Percentiles rank a stretch among this genome's conserved stretches.
Conservation (phyloP, 257 asterid species). For the Gentiana straminea region DNA sequence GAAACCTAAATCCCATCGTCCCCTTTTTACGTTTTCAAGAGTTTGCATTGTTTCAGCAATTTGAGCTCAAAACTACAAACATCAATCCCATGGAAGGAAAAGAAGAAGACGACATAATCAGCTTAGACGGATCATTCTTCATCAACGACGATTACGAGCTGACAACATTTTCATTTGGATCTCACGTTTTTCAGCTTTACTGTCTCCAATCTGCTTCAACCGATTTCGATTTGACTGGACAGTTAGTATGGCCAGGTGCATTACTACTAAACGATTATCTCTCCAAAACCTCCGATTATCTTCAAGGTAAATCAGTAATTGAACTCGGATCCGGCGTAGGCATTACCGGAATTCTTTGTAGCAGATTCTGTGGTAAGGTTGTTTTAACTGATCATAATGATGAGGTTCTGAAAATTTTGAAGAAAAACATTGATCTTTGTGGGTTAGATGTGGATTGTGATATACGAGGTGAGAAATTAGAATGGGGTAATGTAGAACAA, state of each 20-base stretch:
- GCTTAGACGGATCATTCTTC: slow-evolving; percentile 78
- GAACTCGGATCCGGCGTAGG: slow-evolving; percentile 98
- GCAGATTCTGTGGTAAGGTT: slow-evolving; percentile 69
- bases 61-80: neutral
- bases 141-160: slow-evolving; percentile 71
- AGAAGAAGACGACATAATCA: slow-evolving; percentile 57
- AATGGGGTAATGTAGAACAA: slow-evolving; percentile 85
- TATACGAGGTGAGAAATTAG: slow-evolving; percentile 60
- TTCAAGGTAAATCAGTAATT: slow-evolving; percentile 59
- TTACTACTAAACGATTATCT: slow-evolving; percentile 68
- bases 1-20: neutral
- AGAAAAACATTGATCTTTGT: slow-evolving; percentile 56
- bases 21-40: neutral
- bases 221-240: slow-evolving; percentile 94
- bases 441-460: slow-evolving; percentile 23
- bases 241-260: slow-evolving; percentile 98
- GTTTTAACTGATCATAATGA: slow-evolving; percentile 85
- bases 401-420: slow-evolving; percentile 88
- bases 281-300: slow-evolving; percentile 47
- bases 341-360: slow-evolving; percentile 75
- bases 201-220: slow-evolving; percentile 94
- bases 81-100: slow-evolving; percentile 12
- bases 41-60: too few relatives aligned
- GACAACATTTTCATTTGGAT: slow-evolving; percentile 61
- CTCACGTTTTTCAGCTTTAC: slow-evolving; percentile 62